Base-by-base conservation (phyloP, 2,329 filamentous ascomycete species). In the Paracorniculantispora psalliotae region DNA sequence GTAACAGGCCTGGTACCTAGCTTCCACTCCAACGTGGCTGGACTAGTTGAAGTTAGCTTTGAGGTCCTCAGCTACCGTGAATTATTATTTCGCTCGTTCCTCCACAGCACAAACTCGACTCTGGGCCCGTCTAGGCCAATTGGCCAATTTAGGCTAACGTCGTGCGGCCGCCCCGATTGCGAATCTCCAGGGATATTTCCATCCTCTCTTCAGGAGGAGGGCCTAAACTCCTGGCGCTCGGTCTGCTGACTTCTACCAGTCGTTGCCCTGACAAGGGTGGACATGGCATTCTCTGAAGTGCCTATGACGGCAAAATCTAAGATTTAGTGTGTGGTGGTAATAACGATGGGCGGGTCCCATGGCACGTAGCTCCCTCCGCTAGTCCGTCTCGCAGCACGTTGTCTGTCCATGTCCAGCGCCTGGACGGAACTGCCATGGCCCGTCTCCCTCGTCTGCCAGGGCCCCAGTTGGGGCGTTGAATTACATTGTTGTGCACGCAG, bases 291-390 rank as follows among this genome's bases (percentile, higher is more conserved):
- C 37, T 43, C 35, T 17, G 25, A 41, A 39, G 26, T 44, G 26
- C 55, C 47, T 23, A 55, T 30, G 52, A 35, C 51, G n/a, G 39
- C 25, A 37, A 39, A 48, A 57, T 57, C 47, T 50, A 43, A 44
- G 47, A 57, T 57, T 49, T 41, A 44, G 54, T 49, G 54, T 39
- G 33, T 46, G 52, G 46, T 43, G 19, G 46, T 50, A 57, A 57
- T 57, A 44, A 50, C 19, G 47, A 57, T 51, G 25, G 26, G 47
- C 55, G 55, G 46, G 55, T 30, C 23, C 3, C 7, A 25, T 57
- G 37, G 55, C 55, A 57, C 54, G 50, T 30, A 53, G 37, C 21
- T 21, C 15, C n/a, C 21, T 43, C 15, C 44, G 41, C 54, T 49
- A 49, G 44, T 49, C 43, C 23, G 23, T 49, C 23, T 41, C 25